These are phyloP conservation scores for Nematocida ironsii DNA, from an alignment of 371 early-diverging fungal species.

Conservation along the genomic window DNA sequence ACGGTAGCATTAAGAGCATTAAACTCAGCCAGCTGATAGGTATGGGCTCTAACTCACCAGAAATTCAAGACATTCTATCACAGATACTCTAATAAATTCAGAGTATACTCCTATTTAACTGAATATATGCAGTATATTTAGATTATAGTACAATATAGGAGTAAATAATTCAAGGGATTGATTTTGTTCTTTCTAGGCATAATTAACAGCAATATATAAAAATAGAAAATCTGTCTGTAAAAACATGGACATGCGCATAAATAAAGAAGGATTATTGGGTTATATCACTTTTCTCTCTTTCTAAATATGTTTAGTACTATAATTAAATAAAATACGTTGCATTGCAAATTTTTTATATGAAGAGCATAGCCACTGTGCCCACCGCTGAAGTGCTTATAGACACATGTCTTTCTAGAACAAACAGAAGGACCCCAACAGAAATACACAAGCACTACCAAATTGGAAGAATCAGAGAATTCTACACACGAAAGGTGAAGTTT, in stretches of 20 bases:
- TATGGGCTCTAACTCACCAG: neutral
- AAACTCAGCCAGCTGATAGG: neutral
- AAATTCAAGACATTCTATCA: neutral
- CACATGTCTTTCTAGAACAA: slow-evolving; percentile 93
- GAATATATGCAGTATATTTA: too few relatives aligned
- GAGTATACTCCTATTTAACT: too few relatives aligned
- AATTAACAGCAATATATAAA: too few relatives aligned
- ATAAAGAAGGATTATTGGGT: too few relatives aligned
- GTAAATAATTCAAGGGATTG: too few relatives aligned
- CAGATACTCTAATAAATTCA: neutral
- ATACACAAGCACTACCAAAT: slow-evolving; percentile 89
- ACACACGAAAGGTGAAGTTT: slow-evolving; percentile 99
- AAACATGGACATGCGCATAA: too few relatives aligned
- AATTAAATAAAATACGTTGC: slow-evolving; percentile 26
- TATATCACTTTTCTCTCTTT: neutral
- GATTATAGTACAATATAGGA: too few relatives aligned
- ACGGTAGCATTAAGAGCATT: neutral
- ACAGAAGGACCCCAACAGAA: slow-evolving; percentile 98
- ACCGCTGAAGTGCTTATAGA: slow-evolving; percentile 88
- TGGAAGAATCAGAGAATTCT: slow-evolving; percentile 91
- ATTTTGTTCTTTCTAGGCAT: too few relatives aligned
- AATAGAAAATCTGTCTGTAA: too few relatives aligned
- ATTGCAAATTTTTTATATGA: slow-evolving; percentile 72
- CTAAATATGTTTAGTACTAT: neutral
- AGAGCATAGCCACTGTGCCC: slow-evolving; percentile 91